phyloP scores from a whole-genome alignment of 2,329 filamentous ascomycete genomes.

The Aspergillus uvarum region DNA sequence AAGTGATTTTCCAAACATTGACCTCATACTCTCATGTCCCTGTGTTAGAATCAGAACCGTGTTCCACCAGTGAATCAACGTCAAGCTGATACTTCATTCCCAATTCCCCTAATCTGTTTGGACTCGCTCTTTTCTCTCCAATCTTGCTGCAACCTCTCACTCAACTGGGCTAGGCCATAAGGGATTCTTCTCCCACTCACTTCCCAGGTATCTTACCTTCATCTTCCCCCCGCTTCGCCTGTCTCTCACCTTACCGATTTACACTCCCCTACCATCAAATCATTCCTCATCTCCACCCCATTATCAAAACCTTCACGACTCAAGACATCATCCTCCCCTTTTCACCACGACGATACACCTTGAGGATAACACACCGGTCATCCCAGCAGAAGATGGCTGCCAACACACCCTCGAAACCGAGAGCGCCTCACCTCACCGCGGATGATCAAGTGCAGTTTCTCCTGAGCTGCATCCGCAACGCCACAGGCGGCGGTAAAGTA shows the following conservation, averaged over 20 bases:
- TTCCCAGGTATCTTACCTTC: neutral
- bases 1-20: neutral
- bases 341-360: neutral
- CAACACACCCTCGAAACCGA: neutral
- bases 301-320: neutral
- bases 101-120: no score
- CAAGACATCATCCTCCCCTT: neutral
- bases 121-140: no score
- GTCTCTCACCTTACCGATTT: neutral
- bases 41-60: neutral
- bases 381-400: neutral
- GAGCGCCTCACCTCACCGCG: constrained; percentile 51
- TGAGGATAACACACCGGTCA: neutral
- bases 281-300: neutral
- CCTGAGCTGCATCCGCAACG: constrained; percentile 63
- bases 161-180: neutral
- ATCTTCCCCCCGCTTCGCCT: neutral
- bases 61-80: neutral
- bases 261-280: neutral
- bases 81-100: neutral
- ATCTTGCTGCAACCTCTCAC: neutral
- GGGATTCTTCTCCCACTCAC: neutral
- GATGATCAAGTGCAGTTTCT: constrained; percentile 65
- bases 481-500: constrained; percentile 62
- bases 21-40: neutral